Evolutionary conservation across 2,329 filamentous ascomycete genomes (phyloP).

Genomic region (Fusarium sp.): DNA sequence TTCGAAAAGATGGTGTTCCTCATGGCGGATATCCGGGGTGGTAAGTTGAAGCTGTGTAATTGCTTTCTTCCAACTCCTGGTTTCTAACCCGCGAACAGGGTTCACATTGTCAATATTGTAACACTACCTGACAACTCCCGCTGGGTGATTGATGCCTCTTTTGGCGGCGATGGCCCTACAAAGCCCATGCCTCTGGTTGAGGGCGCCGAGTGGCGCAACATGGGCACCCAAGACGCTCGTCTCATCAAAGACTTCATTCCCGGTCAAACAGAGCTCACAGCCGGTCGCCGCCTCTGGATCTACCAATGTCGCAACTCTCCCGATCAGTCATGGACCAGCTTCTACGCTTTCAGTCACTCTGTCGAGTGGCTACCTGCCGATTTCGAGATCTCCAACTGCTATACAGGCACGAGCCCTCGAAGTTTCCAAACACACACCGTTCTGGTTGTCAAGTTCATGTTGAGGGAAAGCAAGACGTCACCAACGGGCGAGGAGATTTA

Average conservation of each 20-base stretch:
- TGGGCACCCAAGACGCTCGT: constrained; percentile 67
- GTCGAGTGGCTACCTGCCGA: constrained; percentile 71
- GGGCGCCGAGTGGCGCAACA: constrained; percentile 56
- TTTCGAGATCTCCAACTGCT: constrained; percentile 70
- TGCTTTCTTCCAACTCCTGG: constrained; percentile 29
- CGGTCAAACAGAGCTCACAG: constrained; percentile 53
- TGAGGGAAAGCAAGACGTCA: constrained; percentile 54
- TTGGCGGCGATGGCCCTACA: constrained; percentile 71
- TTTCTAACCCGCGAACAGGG: constrained; percentile 39
- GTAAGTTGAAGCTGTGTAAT: constrained; percentile 44
- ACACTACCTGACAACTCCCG: constrained; percentile 60
- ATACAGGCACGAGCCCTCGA: constrained; percentile 59
- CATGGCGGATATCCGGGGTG: constrained; percentile 59
- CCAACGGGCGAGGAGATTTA: constrained; percentile 57
- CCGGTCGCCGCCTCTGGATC: constrained; percentile 66
- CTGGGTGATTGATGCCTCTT: constrained; percentile 70
- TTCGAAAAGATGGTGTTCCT: constrained; percentile 53
- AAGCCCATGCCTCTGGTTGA: constrained; percentile 65
- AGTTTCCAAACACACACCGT: constrained; percentile 67
- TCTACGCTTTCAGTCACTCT: constrained; percentile 72
- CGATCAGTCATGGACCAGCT: constrained; percentile 64
- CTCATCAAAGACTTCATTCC: constrained; percentile 62
- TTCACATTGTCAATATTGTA: constrained; percentile 72
- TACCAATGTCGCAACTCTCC: constrained; percentile 68
- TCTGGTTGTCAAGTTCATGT: constrained; percentile 65